Evolutionary conservation across 2,329 filamentous ascomycete genomes (phyloP), one percentile per base, ranked within the genome.

Genomic region (Cephalotrichum gorgonifer): DNA sequence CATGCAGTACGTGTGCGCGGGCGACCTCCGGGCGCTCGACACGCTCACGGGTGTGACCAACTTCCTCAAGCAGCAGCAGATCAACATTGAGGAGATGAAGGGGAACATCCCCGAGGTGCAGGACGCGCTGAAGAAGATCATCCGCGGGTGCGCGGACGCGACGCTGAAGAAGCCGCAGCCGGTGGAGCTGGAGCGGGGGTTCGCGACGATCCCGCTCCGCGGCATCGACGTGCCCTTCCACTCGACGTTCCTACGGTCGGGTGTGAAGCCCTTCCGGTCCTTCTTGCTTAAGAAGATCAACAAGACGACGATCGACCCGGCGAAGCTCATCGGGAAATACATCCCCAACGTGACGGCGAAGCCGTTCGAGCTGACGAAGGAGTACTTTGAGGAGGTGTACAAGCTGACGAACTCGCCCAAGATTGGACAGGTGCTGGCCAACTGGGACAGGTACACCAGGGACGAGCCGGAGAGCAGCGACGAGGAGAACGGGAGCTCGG

Each of bases 251-350:
- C 73, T 98, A 70, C 87, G 94, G 50, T 95, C 89, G 35, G 94
- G 93, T 60, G 93, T 98, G 68, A 98, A 98, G 78, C 93, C 94
- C 43, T 98, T 98, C 88, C 81, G 93, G 57, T 91, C 85, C 42
- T 98, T 98, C 81, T 70, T 98, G 64, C 84, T 97, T 59, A 98
- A 97, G 86, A 98, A 98, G 81, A 97, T 98, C 73, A 89, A 97
- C 78, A 95, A 95, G 81, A 96, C 90, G 23, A 94, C 87, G 48
- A 97, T 98, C 66, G 93, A 98, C 66, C 93, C 93, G 5, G 86
- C 87, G 65, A 97, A 97, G 77, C 73, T 98, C 61, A 79, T 98
- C 57, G 93, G 93, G 61, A 98, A 98, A 72, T 98, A 98, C 72
- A 97, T 98, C 57, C 93, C 93, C 58, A 98, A 98, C 69, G 94